These are phyloP conservation scores for Melanogaster broomeanus DNA, from an alignment of 768 basidiomycete genomes.

Conservation along the genomic window DNA sequence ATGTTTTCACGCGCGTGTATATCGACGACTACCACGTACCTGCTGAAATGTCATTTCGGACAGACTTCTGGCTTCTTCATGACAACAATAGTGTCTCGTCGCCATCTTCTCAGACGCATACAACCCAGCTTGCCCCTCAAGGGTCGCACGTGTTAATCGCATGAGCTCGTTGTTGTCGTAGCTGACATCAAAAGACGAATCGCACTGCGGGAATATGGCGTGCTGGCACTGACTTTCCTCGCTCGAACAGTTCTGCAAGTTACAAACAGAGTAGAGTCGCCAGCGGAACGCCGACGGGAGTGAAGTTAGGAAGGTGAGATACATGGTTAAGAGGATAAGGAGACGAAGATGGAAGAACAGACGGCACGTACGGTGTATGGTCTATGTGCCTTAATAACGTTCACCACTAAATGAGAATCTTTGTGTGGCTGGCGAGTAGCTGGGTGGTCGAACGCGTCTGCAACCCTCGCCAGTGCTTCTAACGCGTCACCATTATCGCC, in stretches of 20 bases:
- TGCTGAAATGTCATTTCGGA: conserved; percentile 4
- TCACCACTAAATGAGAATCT: conserved; percentile 20
- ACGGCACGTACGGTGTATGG: conserved; percentile 20
- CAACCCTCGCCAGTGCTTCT: conserved; percentile 26
- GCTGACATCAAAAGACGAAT: conserved; percentile 12
- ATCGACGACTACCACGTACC: conserved; percentile 11
- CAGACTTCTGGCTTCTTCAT: not conserved
- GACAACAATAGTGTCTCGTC: not conserved
- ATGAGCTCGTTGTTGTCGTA: conserved; percentile 21
- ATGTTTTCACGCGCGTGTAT: not conserved
- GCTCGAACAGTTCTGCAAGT: conserved; percentile 16
- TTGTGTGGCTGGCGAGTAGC: conserved; percentile 18
- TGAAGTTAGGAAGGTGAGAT: not conserved
- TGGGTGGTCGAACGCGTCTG: conserved; percentile 32
- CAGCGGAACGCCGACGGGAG: not conserved
- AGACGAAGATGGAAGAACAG: not conserved
- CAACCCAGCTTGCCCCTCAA: conserved; percentile 16
- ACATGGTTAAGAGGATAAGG: no score
- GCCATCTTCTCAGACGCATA: conserved; percentile 14
- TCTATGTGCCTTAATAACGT: conserved; percentile 22
- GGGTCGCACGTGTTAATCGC: conserved; percentile 8
- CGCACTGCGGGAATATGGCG: not conserved
- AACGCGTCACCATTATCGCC: conserved; percentile 13
- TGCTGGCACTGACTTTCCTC: conserved; percentile 11
- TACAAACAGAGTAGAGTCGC: not conserved